Evolutionary conservation across 2,329 filamentous ascomycete genomes (phyloP).

Genomic region (Claviceps sp.): DNA sequence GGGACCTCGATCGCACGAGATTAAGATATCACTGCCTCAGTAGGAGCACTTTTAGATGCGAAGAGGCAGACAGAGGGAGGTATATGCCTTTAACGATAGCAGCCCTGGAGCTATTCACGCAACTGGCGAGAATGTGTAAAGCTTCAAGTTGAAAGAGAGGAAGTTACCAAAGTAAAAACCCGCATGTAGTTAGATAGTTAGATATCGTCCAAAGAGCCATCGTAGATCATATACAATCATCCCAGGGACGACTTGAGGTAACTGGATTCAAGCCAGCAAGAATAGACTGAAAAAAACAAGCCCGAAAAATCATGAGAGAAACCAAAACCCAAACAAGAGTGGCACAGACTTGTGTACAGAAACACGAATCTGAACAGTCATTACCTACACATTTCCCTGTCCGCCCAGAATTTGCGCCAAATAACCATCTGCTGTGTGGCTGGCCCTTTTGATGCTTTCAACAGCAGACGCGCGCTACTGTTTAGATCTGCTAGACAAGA

Average conservation of each 20-base stretch:
- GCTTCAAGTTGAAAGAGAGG: not conserved
- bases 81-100: not conserved
- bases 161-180: not conserved
- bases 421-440: not conserved
- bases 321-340: not conserved
- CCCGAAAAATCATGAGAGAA: not conserved
- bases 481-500: not conserved
- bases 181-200: not conserved
- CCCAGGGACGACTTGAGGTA: not conserved
- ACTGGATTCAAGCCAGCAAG: not conserved
- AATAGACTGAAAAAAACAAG: conserved; percentile 5
- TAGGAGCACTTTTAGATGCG: too few relatives aligned
- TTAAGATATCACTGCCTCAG: too few relatives aligned
- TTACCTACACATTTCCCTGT: not conserved
- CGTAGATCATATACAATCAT: not conserved
- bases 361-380: not conserved
- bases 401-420: not conserved
- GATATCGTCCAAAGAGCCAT: not conserved
- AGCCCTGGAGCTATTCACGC: not conserved
- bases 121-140: not conserved
- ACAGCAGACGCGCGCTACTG: not conserved
- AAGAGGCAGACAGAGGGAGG: not conserved
- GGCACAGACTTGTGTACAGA: conserved; percentile 4
- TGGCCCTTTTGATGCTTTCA: not conserved
- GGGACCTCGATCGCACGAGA: too few relatives aligned